These are phyloP conservation scores for Sechiopsis laciniata DNA, from an alignment of 306 rosid species.

Conservation along the genomic window DNA sequence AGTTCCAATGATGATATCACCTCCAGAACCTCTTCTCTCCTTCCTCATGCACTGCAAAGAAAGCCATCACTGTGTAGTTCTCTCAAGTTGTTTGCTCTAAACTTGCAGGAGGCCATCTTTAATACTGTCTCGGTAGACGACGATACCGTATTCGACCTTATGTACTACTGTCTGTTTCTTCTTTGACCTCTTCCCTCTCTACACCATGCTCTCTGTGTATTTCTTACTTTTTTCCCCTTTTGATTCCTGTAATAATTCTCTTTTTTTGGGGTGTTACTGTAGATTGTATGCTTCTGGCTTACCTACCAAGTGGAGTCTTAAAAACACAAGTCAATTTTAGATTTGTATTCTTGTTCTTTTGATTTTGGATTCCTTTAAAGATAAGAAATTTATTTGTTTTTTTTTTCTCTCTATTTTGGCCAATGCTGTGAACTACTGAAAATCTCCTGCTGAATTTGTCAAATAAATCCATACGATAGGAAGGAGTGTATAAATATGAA, in stretches of 20 bases:
- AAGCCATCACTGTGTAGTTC: slow-evolving; percentile 61
- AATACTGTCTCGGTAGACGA: slow-evolving; percentile 35
- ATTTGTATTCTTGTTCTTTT: neutral
- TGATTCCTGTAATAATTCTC: neutral
- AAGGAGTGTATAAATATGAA: neutral
- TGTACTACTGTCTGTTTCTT: slow-evolving; percentile 9
- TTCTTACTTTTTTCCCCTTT: no score
- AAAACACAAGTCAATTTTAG: slow-evolving; percentile 9
- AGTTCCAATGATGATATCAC: slow-evolving; percentile 31
- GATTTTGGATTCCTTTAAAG: neutral
- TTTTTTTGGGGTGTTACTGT: slow-evolving; percentile 14
- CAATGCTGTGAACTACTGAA: neutral
- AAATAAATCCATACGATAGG: neutral
- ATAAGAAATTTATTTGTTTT: neutral
- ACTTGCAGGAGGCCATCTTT: slow-evolving; percentile 46
- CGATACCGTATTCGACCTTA: neutral
- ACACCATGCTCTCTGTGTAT: neutral
- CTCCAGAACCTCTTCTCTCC: neutral
- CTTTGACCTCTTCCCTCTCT: neutral
- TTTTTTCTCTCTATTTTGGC: neutral
- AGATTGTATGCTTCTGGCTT: slow-evolving; percentile 41
- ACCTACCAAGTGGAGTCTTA: slow-evolving; percentile 22
- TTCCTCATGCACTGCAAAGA: slow-evolving; percentile 40
- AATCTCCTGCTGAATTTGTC: neutral
- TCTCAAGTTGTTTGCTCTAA: slow-evolving; percentile 30